Percentiles rank a stretch among this genome's conserved stretches.
These are phyloP conservation scores for Trichoderma aggressivum DNA, from an alignment of 2,329 filamentous ascomycete genomes.

Conservation along the genomic window DNA sequence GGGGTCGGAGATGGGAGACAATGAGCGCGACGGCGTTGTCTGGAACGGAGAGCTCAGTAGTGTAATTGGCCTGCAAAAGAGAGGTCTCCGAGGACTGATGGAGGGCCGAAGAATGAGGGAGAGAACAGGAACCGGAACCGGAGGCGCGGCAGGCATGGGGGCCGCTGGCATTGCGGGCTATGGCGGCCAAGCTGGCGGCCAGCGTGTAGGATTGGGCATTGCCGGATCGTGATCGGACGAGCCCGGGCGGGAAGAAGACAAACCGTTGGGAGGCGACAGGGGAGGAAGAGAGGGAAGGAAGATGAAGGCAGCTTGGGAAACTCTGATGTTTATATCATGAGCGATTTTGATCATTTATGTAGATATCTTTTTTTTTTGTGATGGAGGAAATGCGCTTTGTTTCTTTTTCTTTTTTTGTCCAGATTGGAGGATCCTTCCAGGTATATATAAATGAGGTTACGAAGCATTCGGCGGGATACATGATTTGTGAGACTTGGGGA, in stretches of 20 bases:
- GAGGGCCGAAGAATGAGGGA: slow-evolving; percentile 85
- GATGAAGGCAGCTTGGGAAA: neutral
- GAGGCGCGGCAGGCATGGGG: slow-evolving; percentile 21
- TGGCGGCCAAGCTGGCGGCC: slow-evolving; percentile 25
- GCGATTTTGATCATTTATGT: slow-evolving; percentile 16
- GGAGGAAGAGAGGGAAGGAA: neutral
- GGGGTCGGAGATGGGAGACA: slow-evolving; percentile 53
- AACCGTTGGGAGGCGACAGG: no score
- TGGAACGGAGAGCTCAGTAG: slow-evolving; percentile 82
- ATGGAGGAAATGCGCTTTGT: slow-evolving; percentile 14
- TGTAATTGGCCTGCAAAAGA: slow-evolving; percentile 92
- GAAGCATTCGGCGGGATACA: neutral
- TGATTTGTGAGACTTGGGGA: neutral
- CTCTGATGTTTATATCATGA: slow-evolving; percentile 12
- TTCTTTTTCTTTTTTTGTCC: slow-evolving; percentile 1
- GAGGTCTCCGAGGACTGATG: slow-evolving; percentile 88
- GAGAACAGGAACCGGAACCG: slow-evolving; percentile 49
- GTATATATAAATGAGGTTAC: slow-evolving; percentile 16
- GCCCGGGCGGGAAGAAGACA: neutral
- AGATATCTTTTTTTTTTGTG: slow-evolving; percentile 12
- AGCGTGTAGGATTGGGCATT: slow-evolving; percentile 53
- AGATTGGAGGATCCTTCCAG: slow-evolving; percentile 14
- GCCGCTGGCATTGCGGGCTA: slow-evolving; percentile 23
- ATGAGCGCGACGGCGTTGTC: slow-evolving; percentile 49
- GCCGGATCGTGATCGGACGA: slow-evolving; percentile 36